Evolutionary conservation across 2,329 filamentous ascomycete genomes (phyloP), one percentile per base, ranked within the genome.

Genomic region (Sporothrix phasma): DNA sequence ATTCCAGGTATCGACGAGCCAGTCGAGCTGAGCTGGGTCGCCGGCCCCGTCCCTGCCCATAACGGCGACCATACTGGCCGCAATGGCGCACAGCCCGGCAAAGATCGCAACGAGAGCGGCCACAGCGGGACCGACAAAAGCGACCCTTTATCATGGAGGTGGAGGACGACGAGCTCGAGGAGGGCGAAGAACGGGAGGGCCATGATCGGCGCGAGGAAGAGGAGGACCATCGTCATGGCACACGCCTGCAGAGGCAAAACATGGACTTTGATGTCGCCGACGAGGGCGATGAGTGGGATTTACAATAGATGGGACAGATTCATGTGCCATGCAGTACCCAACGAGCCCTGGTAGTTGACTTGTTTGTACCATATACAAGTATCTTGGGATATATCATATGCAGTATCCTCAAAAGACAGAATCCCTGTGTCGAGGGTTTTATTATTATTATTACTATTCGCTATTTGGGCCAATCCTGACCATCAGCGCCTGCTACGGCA

Each of bases 21-120:
- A 53, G 78, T 91, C 13, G 85, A 90, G 63, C 73, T 90, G 45
- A 74, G 81, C 0, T 93, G 89, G 89, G 79, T 79, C 26, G 67
- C 68, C 10, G 63, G 64, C 2, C 26, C 63, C 5, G 51, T 34
- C 22, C 51, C 63, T 8, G 60, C 43, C 58, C 56, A 29, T n/a
- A n/a, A n/a, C 31, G 64, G 66, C 37, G 58, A 24, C 37, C 11
- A 15, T 13, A 3, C 26, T 3, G n/a, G n/a, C n/a, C n/a, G 7
- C 34, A 13, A n/a, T n/a, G 31, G 34, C 15, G n/a, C 47, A 11
- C 24, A 19, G 41, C 8, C 24, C 3, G 39, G 24, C 66, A 71
- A 70, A 63, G 70, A 39, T 24, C 15, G 37, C 29, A 37, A 31
- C 31, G 26, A 15, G 1, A 17, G n/a, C 10, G 19, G 11, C 5